Evolutionary conservation across 2,329 filamentous ascomycete species (phyloP).

Genomic region (Aspergillus ruber): DNA sequence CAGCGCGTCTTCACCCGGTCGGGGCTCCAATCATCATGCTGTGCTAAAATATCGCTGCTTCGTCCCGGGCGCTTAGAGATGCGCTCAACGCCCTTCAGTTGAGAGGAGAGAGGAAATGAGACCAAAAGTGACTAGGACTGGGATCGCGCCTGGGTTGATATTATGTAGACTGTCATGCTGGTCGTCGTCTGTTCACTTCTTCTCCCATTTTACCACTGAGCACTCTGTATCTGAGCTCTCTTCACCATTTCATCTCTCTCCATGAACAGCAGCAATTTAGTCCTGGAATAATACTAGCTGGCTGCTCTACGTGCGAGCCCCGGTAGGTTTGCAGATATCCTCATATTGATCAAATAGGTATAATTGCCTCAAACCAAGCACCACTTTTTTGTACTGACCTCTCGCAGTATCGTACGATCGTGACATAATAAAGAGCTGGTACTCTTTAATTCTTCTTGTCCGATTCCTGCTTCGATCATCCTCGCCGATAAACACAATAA

Average conservation of each 20-base stretch:
- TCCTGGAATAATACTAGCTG: not conserved
- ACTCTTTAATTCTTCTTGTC: conserved; percentile 20
- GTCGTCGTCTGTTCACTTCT: not conserved
- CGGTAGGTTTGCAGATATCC: not conserved
- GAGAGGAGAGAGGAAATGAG: not conserved
- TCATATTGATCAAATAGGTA: not conserved
- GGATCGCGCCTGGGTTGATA: not conserved
- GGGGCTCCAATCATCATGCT: conserved; percentile 11
- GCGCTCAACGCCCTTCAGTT: not conserved
- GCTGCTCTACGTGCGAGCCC: not conserved
- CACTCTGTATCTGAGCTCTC: not conserved
- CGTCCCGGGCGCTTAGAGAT: conserved; percentile 25
- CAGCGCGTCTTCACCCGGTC: conserved; percentile 2
- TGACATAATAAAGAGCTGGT: conserved; percentile 26
- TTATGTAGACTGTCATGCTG: not conserved
- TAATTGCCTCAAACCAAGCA: not conserved
- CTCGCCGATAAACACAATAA: not conserved
- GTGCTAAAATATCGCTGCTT: conserved; percentile 11
- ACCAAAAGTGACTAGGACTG: not conserved
- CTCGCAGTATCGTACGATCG: no score
- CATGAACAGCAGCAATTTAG: not conserved
- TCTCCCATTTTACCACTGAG: not conserved
- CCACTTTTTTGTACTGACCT: not conserved
- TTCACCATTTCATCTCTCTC: not conserved
- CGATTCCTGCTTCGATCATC: conserved; percentile 1